Evolutionary conservation across 768 basidiomycete species (phyloP).

Genomic region (Cubamyces sp.): DNA sequence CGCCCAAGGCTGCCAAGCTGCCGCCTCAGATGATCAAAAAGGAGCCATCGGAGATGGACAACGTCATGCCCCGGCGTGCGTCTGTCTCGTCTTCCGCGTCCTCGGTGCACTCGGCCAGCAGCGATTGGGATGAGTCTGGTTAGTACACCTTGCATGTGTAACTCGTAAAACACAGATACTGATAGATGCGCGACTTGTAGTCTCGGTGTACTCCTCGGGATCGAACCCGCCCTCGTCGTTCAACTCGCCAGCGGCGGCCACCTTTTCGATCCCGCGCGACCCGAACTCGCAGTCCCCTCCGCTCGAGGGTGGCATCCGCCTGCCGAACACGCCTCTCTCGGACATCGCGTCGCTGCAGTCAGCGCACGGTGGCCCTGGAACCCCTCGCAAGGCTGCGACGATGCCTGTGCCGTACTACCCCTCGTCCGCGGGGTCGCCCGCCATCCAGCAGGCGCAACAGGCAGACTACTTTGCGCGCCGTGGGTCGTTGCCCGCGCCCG

Average conservation of each 20-base stretch:
- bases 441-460: conserved; percentile 22
- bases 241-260: conserved; percentile 62
- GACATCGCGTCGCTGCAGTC: conserved; percentile 62
- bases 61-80: conserved; percentile 52
- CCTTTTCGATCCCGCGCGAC: conserved; percentile 65
- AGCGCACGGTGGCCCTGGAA: conserved; percentile 23
- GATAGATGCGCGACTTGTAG: conserved; percentile 30
- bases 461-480: conserved; percentile 34
- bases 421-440: conserved; percentile 10
- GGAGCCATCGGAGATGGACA: conserved; percentile 49
- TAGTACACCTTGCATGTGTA: conserved; percentile 33
- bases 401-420: conserved; percentile 33
- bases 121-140: conserved; percentile 87
- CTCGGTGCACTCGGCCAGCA: conserved; percentile 60
- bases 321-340: conserved; percentile 72
- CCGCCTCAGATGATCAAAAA: conserved; percentile 56
- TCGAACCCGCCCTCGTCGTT: conserved; percentile 66
- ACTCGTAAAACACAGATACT: conserved; percentile 9
- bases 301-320: conserved; percentile 64
- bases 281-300: conserved; percentile 42
- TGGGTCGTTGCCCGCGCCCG: conserved; percentile 28
- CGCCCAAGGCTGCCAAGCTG: conserved; percentile 39
- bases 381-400: conserved; percentile 36
- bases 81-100: conserved; percentile 66
- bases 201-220: conserved; percentile 53